Evolutionary conservation across 2,329 filamentous ascomycete genomes (phyloP), one percentile per base, ranked within the genome.

Genomic region (Colletotrichum agaves): DNA sequence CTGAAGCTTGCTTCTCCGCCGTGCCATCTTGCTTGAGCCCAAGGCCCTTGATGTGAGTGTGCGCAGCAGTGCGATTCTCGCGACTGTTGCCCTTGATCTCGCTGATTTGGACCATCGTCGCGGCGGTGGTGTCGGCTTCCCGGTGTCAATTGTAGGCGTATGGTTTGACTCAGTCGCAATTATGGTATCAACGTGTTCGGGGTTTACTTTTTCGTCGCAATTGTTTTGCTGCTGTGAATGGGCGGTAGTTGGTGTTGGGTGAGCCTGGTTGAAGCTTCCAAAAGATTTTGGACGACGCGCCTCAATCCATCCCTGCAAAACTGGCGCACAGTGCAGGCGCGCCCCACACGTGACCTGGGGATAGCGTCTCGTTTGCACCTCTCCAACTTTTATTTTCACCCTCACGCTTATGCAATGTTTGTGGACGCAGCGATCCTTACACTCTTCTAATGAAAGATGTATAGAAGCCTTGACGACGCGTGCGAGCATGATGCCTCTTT

Each of bases 1-100:
- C 96, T 73, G 89, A 88, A 37, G 89, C 87, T 70, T 92, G 88
- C 72, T 87, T 88, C 77, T 97, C 94, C 70, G 96, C 93, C 59
- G 88, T 90, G 71, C 96, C 96, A 89, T 97, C 93, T 56, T 88
- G 78, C 76, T 93, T 92, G 73, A 99, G 83, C 17, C 96, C 96
- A 44, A 99, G 86, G 58, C 96, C 96, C 79, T 94, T 97, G 87
- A 99, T 99, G 82, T 99, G 96, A 60, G 95, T 98, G 82, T 99
- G 96, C 74, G 95, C 92, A 69, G 96, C 95, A 53, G 96, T 99
- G 78, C 96, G 91, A 83, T 97, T 96, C 81, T 98, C 95, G 84
- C 96, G 94, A 84, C 90, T 90, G 83, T 93, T 95, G 84, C 92
- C 92, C 86, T 97, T 97, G 77, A 97, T 93, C 84, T 97, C 94